These are phyloP conservation scores for Pichia sp. DNA, from an alignment of 1,139 yeast species.

Conservation along the genomic window DNA sequence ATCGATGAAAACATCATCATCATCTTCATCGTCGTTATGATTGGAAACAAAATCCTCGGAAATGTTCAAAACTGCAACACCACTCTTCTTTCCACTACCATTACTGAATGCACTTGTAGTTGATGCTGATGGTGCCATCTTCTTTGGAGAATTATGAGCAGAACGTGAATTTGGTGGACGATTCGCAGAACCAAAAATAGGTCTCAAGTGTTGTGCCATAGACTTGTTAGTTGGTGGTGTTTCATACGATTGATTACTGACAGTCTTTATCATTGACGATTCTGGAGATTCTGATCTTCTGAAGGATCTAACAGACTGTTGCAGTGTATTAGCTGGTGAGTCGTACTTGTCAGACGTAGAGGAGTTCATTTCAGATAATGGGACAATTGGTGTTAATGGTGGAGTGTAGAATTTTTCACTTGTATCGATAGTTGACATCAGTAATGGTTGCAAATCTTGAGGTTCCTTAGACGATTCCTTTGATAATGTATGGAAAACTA, in stretches of 20 bases:
- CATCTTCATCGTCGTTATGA: neutral
- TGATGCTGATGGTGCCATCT: neutral
- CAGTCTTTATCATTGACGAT: slow-evolving; percentile 4
- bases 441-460: neutral
- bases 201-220: slow-evolving; percentile 34
- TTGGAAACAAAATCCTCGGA: neutral
- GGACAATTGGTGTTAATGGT: slow-evolving; percentile 8
- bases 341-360: neutral
- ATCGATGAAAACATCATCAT: neutral
- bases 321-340: slow-evolving; percentile 2
- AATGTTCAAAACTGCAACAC: neutral
- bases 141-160: neutral
- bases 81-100: neutral
- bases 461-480: neutral
- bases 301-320: neutral
- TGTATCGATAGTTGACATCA: neutral
- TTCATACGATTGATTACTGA: slow-evolving; percentile 4
- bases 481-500: slow-evolving; percentile 3
- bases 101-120: neutral
- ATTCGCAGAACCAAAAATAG: slow-evolving; percentile 17
- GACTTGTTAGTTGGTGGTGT: slow-evolving; percentile 11
- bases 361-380: neutral
- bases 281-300: slow-evolving; percentile 10
- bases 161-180: neutral
- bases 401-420: slow-evolving; percentile 13